Conservation (phyloP, 768 basidiomycete species). For the Saitozyma sp. region DNA sequence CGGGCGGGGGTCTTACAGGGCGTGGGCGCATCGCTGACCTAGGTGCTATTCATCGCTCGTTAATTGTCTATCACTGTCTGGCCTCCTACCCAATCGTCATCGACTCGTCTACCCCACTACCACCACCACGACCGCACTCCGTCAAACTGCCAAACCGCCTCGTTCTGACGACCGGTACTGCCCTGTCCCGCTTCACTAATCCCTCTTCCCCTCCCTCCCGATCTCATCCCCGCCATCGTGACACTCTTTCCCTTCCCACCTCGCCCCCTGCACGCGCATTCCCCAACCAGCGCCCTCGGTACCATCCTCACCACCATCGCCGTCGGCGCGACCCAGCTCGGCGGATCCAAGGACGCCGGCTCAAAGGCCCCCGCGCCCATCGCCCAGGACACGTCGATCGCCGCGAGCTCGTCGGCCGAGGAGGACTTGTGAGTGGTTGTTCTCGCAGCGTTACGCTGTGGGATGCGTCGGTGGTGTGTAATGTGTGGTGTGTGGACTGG, state of each 20-base stretch:
- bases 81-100: too few relatives aligned
- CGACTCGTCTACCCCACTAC: too few relatives aligned
- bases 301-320: conserved; percentile 45
- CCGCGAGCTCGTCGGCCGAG: conserved; percentile 42
- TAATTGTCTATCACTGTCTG: too few relatives aligned
- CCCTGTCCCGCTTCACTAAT: background rate
- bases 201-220: background rate
- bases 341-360: conserved; percentile 29
- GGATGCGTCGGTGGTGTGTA: background rate
- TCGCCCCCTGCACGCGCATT: background rate
- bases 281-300: conserved; percentile 41
- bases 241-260: background rate
- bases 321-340: conserved; percentile 28
- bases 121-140: too few relatives aligned
- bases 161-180: background rate
- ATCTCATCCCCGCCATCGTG: too few relatives aligned
- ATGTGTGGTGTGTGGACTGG: background rate
- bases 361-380: conserved; percentile 20
- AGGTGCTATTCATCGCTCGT: background rate
- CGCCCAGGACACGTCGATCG: conserved; percentile 25
- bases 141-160: background rate
- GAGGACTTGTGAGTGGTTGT: conserved; percentile 48
- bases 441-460: background rate
- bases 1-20: background rate
- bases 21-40: background rate